These are phyloP conservation scores for Macadamia tetraphylla DNA, from an alignment of 164 flowering plant species.

Conservation along the genomic window DNA sequence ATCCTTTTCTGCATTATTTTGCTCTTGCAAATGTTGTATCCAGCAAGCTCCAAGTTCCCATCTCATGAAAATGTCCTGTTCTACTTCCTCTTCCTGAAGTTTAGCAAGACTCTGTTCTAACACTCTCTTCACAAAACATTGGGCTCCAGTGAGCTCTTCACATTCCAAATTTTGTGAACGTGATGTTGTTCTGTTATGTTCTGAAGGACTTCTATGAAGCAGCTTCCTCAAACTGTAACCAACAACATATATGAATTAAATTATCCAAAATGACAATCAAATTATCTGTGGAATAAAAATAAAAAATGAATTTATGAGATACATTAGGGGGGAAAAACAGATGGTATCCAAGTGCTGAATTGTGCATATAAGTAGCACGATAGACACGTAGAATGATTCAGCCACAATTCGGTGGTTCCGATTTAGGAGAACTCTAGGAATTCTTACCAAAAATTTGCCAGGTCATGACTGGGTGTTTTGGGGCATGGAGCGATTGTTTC, in stretches of 20 bases:
- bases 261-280: background rate
- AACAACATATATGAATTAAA: background rate
- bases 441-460: too few species aligned
- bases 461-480: too few species aligned
- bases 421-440: background rate
- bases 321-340: background rate
- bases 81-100: constrained; percentile 58
- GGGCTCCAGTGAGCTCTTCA: constrained; percentile 49
- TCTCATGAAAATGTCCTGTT: constrained; percentile 51
- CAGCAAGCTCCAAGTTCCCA: constrained; percentile 99
- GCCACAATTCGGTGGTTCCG: background rate
- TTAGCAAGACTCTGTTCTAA: constrained; percentile 69
- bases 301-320: background rate
- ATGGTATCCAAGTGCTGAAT: background rate
- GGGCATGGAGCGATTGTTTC: too few species aligned
- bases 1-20: constrained; percentile 79
- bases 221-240: constrained; percentile 80
- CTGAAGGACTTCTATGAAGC: constrained; percentile 57
- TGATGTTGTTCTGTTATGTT: constrained; percentile 30
- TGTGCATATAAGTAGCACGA: background rate
- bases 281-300: background rate
- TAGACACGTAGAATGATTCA: background rate
- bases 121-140: constrained; percentile 56
- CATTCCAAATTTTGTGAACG: constrained; percentile 33
- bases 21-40: constrained; percentile 97